Percentiles rank a stretch among this genome's conserved stretches.
phyloP scores from a whole-genome alignment of 306 rosid genomes.

The Inga laurina region DNA sequence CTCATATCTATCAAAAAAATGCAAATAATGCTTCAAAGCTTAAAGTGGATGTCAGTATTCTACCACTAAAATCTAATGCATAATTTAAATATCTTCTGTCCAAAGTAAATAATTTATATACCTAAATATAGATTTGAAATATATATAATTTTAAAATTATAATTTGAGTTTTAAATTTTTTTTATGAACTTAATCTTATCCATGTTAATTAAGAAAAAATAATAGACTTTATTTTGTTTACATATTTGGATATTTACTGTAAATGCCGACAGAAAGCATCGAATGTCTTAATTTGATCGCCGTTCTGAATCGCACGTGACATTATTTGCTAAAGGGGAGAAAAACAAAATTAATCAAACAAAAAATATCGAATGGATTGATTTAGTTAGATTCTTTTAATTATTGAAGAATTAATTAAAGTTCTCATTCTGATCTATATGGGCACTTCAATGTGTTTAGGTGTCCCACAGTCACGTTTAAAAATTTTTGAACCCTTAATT shows the following conservation, averaged over 20 bases:
- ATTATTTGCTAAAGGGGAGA: neutral
- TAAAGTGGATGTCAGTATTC: neutral
- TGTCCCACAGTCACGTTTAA: no score
- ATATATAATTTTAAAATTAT: neutral
- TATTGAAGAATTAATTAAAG: neutral
- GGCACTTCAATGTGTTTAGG: no score
- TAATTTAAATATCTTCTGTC: neutral
- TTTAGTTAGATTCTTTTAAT: neutral
- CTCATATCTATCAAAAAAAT: neutral
- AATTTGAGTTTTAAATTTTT: neutral
- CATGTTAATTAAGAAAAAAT: neutral
- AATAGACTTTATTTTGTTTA: neutral
- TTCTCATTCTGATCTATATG: no score
- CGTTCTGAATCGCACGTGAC: neutral
- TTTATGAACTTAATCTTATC: neutral
- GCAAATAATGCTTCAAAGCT: neutral
- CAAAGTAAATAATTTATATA: neutral
- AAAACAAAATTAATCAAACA: neutral
- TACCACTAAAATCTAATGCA: neutral
- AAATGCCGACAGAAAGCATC: neutral
- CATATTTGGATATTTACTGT: neutral
- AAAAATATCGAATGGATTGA: neutral
- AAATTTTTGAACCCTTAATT: no score
- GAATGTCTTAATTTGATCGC: neutral
- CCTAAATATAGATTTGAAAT: neutral